Evolutionary conservation across 768 basidiomycete species (phyloP).

Genomic region (Asterophora parasitica): DNA sequence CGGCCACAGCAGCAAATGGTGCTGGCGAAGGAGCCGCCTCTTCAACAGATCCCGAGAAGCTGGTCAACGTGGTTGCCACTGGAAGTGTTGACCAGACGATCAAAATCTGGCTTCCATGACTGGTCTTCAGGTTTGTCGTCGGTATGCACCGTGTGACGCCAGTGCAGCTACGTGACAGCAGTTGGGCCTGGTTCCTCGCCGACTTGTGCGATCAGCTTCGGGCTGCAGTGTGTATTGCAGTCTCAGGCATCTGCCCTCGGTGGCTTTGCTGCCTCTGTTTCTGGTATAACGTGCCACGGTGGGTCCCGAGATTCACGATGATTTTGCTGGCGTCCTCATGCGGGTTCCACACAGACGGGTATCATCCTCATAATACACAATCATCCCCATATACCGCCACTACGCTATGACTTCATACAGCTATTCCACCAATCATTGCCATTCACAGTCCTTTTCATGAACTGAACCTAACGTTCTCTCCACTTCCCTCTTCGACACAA

Average conservation of each 20-base stretch:
- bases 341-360: conserved; percentile 3
- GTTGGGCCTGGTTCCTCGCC: not conserved
- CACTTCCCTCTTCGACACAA: conserved; percentile 10
- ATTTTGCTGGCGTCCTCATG: not conserved
- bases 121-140: conserved; percentile 1
- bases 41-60: conserved; percentile 45
- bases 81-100: conserved; percentile 65
- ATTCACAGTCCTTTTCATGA: conserved; percentile 20
- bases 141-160: conserved; percentile 1
- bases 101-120: conserved; percentile 60
- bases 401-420: conserved; percentile 10
- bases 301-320: not conserved
- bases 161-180: not conserved
- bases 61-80: conserved; percentile 66
- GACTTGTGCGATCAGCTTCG: conserved; percentile 1
- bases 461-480: conserved; percentile 8
- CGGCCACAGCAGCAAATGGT: conserved; percentile 28
- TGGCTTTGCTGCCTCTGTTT: conserved; percentile 9
- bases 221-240: conserved; percentile 3
- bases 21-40: conserved; percentile 14
- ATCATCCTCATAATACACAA: conserved; percentile 9
- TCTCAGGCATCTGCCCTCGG: conserved; percentile 6
- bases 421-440: conserved; percentile 18
- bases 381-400: conserved; percentile 11
- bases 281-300: conserved; percentile 13